Conservation (phyloP, 805 yeast species). For the Hanseniaspora nectarophila region DNA sequence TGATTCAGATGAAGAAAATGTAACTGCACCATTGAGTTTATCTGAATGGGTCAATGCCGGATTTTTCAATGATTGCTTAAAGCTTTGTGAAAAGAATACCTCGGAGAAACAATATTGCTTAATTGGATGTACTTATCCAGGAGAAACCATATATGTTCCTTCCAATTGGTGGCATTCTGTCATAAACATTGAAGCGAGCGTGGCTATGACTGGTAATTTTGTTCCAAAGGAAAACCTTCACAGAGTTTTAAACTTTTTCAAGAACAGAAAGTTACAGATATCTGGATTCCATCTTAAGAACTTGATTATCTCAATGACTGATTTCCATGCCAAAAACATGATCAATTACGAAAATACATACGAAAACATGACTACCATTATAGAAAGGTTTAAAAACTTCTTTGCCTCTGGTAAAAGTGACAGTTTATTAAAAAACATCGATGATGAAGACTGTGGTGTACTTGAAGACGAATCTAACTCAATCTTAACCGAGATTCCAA, state of each 20-base stretch:
- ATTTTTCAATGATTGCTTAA: slow-evolving; percentile 57
- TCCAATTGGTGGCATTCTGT: slow-evolving; percentile 98
- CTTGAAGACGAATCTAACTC: slow-evolving; percentile 25
- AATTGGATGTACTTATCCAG: slow-evolving; percentile 66
- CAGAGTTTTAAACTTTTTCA: slow-evolving; percentile 55
- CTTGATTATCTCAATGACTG: slow-evolving; percentile 31
- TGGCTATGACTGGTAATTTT: slow-evolving; percentile 83
- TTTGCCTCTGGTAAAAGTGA: neutral
- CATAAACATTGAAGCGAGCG: slow-evolving; percentile 68
- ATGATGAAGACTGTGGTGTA: slow-evolving; percentile 58
- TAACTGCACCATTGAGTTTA: slow-evolving; percentile 79
- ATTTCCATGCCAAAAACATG: slow-evolving; percentile 14
- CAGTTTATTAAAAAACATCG: slow-evolving; percentile 19
- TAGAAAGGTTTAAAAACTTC: slow-evolving; percentile 24
- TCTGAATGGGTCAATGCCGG: slow-evolving; percentile 87
- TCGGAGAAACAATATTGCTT: slow-evolving; percentile 31
- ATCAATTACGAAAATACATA: slow-evolving; percentile 17
- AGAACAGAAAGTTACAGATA: slow-evolving; percentile 54
- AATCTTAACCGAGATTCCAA: slow-evolving; percentile 34
- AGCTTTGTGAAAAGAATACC: slow-evolving; percentile 34
- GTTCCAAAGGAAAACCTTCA: slow-evolving; percentile 55
- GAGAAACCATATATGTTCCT: slow-evolving; percentile 81
- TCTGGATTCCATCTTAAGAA: slow-evolving; percentile 63
- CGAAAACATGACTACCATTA: slow-evolving; percentile 22
- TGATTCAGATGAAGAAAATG: slow-evolving; percentile 68